These are phyloP conservation scores for Macrolepiota albuminosa DNA, from an alignment of 768 basidiomycete genomes.

Conservation along the genomic window DNA sequence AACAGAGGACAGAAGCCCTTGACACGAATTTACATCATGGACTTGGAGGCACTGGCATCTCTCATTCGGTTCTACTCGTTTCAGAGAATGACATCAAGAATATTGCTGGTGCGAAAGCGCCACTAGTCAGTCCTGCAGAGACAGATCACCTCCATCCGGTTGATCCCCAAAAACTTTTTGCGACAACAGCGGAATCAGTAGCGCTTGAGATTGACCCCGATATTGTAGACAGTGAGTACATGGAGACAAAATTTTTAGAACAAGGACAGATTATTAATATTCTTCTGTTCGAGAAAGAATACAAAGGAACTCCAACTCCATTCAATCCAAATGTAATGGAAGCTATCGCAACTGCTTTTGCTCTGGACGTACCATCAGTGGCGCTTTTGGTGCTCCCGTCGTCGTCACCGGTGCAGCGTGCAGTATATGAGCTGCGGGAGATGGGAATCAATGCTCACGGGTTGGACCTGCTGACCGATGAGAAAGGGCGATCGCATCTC, in stretches of 20 bases:
- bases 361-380: constrained; percentile 63
- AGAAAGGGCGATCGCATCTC: constrained; percentile 39
- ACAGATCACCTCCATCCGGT: constrained; percentile 9
- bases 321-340: constrained; percentile 57
- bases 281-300: constrained; percentile 40
- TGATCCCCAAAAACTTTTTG: constrained; percentile 17
- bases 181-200: constrained; percentile 8
- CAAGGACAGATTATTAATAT: constrained; percentile 3
- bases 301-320: constrained; percentile 41
- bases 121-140: background rate
- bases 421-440: constrained; percentile 57
- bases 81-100: constrained; percentile 53
- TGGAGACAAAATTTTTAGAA: background rate
- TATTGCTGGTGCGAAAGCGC: constrained; percentile 39
- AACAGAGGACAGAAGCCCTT: background rate
- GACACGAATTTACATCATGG: constrained; percentile 9
- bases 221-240: constrained; percentile 20
- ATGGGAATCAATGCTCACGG: constrained; percentile 65
- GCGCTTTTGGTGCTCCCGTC: constrained; percentile 69
- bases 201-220: constrained; percentile 14
- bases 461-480: constrained; percentile 46
- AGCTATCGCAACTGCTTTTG: constrained; percentile 65
- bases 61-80: constrained; percentile 61
- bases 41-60: constrained; percentile 19
- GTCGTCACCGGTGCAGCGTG: constrained; percentile 53